Evolutionary conservation across 495 filamentous ascomycete species (phyloP), one percentile per base, ranked within the genome.

Genomic region (Lasiosphaeria hispida): DNA sequence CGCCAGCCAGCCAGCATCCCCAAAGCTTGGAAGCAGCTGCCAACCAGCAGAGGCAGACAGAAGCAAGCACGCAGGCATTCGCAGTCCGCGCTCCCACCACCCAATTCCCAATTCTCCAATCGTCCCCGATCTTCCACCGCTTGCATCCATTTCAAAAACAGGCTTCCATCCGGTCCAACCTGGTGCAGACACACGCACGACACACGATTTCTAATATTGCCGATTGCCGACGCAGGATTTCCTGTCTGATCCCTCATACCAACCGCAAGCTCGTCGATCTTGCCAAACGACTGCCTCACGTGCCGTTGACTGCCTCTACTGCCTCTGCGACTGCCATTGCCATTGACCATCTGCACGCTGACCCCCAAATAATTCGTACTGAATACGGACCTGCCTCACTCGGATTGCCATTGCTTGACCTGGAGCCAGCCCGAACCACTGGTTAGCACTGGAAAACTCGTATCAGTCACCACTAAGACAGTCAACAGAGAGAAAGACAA

Each of bases 171-270:
- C 33, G n/a, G 30, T 23, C 47, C 48, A 47, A 51, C 47, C 59
- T 53, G 42, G 43, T 17, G 23, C 33, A 57, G 17, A 61, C 59
- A 57, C 59, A 57, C 43, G 43, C 42, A 47, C 9, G n/a, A 8
- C 43, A 17, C 10, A 47, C 7, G 43, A 10, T 18, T 13, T 23
- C 30, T 15, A 23, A 10, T 17, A 47, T 8, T 7, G 15, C 10
- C 43, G 10, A 19, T 14, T 18, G 7, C 8, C 36, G 44, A 43
- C 58, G 30, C 14, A 7, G 13, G 15, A 9, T 43, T 43, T 45
- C 9, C 30, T 7, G 23, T 42, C 11, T 5, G 19, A 40, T 14
- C 41, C 49, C 14, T 4, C 18, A 17, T 18, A 13, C 19, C 2
- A 17, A 7, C 40, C 13, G 1, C 11, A 35, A 1, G 23, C 11